Percentiles rank a stretch among this genome's conserved stretches.
Evolutionary conservation across 768 basidiomycete species (phyloP).

Genomic region (Coprinopsis strossmayeri): DNA sequence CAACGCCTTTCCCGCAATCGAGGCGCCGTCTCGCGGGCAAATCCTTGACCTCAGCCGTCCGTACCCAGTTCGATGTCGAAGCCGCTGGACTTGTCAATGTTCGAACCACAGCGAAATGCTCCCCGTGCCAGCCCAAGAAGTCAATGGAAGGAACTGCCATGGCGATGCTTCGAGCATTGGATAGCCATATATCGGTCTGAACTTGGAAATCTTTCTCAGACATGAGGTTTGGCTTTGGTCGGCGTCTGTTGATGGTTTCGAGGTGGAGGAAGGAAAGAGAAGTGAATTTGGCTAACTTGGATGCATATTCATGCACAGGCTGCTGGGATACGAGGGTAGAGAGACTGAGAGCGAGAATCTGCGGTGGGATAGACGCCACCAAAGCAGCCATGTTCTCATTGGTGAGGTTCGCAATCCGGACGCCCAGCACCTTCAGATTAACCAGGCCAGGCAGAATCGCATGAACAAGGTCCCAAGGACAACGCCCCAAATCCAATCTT

Average conservation of each 20-base stretch:
- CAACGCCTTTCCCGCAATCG: conserved; percentile 62
- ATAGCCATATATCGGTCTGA: conserved; percentile 51
- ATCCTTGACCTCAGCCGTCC: conserved; percentile 47
- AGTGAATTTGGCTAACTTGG: conserved; percentile 38
- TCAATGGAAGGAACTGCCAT: conserved; percentile 44
- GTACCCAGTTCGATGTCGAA: not conserved
- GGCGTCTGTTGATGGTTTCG: conserved; percentile 36
- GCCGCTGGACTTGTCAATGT: not conserved
- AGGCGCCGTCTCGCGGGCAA: conserved; percentile 48
- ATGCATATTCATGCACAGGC: conserved; percentile 51
- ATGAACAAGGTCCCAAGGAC: conserved; percentile 57
- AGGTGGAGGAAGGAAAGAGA: conserved; percentile 57
- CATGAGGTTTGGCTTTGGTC: conserved; percentile 51
- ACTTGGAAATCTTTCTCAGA: conserved; percentile 53
- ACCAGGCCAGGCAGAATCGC: conserved; percentile 44
- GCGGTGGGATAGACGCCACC: conserved; percentile 32
- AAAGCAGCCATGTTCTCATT: conserved; percentile 30
- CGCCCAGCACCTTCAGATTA: conserved; percentile 50
- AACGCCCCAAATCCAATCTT: conserved; percentile 55
- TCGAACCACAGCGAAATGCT: conserved; percentile 61
- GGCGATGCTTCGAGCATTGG: conserved; percentile 45
- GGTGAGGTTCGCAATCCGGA: conserved; percentile 46
- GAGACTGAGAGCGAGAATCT: conserved; percentile 50
- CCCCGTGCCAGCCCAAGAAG: conserved; percentile 70
- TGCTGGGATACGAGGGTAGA: conserved; percentile 43